Conservation (phyloP, 139 green algal genomes). For the Auxenochlorella pyrenoidosa region DNA sequence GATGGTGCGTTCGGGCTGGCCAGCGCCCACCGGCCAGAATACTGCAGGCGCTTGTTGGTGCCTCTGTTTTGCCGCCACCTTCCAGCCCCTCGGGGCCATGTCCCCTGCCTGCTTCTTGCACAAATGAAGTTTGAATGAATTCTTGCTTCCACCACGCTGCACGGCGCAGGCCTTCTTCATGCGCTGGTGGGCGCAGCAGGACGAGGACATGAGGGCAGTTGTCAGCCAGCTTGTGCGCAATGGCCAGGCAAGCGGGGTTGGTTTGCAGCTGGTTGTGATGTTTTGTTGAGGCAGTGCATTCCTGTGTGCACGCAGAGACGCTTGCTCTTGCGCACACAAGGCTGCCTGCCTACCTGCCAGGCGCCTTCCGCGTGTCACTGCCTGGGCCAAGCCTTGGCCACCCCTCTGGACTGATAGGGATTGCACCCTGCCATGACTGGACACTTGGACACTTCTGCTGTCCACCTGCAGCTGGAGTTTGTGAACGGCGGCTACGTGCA, state of each 20-base stretch:
- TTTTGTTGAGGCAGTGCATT: neutral
- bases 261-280: too few relatives aligned
- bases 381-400: neutral
- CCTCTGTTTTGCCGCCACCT: too few relatives aligned
- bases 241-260: slow-evolving; percentile 4
- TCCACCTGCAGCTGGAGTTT: slow-evolving; percentile 73
- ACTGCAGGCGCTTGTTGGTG: too few relatives aligned
- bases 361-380: too few relatives aligned
- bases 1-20: slow-evolving; percentile 62
- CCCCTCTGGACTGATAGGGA: too few relatives aligned
- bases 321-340: neutral
- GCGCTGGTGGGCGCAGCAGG: slow-evolving; percentile 84
- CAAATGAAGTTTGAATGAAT: too few relatives aligned
- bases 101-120: too few relatives aligned
- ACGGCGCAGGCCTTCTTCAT: slow-evolving; percentile 81
- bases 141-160: neutral
- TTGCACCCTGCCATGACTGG: neutral
- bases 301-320: neutral
- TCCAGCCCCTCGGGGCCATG: too few relatives aligned
- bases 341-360: neutral
- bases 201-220: slow-evolving; percentile 35
- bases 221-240: slow-evolving; percentile 65
- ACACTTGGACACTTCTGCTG: neutral
- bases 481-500: slow-evolving; percentile 88
- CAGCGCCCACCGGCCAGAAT: too few relatives aligned